Evolutionary conservation across 805 yeast genomes (phyloP), one percentile per base, ranked within the genome.

Genomic region (Schwanniomyces occidentalis): DNA sequence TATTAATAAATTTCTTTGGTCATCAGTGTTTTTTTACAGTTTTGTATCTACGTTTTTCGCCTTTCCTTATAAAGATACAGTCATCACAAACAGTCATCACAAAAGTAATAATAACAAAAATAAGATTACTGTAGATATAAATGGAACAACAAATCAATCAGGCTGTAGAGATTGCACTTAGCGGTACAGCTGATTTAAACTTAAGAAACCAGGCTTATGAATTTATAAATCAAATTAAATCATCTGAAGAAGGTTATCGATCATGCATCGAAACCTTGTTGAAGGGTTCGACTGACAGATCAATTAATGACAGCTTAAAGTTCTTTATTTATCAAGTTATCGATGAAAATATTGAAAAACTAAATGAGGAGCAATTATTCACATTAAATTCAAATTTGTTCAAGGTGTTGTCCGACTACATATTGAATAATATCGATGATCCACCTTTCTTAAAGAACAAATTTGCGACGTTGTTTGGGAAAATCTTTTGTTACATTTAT

Each of bases 111-210:
- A 10, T 21, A 30, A 14, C 20, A 21, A 23, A 30, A 30, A 16
- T 14, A 25, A 30, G 16, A 30, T 25, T 20, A 21, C 25, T 33
- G 31, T 33, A 26, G 18, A 23, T 41, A n/a, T n/a, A 28, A 46
- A 58, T 58, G 63, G 71, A 69, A 41, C 65, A 68, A 44, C 95
- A 89, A 68, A 82, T 90, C 51, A 87, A 78, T 58, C 93, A 87
- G 63, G 96, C 95, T 26, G 93, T 90, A 30, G 81, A 78, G 43
- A 78, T 88, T 43, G 96, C 95, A 6, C 75, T 85, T 35, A 78
- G 80, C 56, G 82, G 85, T 19, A 69, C 80, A 16, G 75, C 82
- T 7, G 87, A 84, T 55, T 63, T 71, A 10, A 66, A 54, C 25
- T 64, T 87, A 32, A 81, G 80, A 52, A 77, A 73, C 42, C 69